Conservation (phyloP, 2,329 filamentous ascomycete genomes). For the Fusarium chlamydosporum region DNA sequence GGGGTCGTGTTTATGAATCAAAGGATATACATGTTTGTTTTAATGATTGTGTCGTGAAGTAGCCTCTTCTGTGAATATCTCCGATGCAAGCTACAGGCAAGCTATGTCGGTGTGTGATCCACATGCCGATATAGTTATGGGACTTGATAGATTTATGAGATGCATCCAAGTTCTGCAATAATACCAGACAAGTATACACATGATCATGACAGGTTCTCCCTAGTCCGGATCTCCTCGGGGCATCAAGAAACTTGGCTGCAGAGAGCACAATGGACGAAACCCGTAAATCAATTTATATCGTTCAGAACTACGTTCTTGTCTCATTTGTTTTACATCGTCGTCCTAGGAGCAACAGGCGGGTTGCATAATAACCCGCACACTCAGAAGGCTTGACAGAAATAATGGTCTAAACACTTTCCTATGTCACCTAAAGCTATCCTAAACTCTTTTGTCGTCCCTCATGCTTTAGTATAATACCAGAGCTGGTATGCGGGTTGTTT, state of each 20-base stretch:
- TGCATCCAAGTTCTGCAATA: not conserved
- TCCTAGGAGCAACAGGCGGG: too few relatives aligned
- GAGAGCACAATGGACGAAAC: not conserved
- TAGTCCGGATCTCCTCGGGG: not conserved
- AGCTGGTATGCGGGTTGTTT: too few relatives aligned
- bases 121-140: too few relatives aligned
- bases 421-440: too few relatives aligned
- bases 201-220: conserved; percentile 16
- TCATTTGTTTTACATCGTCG: not conserved
- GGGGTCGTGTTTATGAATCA: conserved; percentile 35
- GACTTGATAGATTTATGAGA: not conserved
- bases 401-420: too few relatives aligned
- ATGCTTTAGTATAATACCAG: too few relatives aligned
- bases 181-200: not conserved
- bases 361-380: too few relatives aligned
- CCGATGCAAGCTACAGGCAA: not conserved
- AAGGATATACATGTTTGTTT: conserved; percentile 26
- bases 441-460: too few relatives aligned
- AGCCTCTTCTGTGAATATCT: not conserved
- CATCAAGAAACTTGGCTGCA: not conserved
- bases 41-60: not conserved
- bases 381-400: too few relatives aligned
- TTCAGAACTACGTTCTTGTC: not conserved
- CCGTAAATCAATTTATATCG: not conserved
- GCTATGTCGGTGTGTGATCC: not conserved